Evolutionary conservation across 169 alveolate species (phyloP).

Genomic region (Plasmodium coatneyi): DNA sequence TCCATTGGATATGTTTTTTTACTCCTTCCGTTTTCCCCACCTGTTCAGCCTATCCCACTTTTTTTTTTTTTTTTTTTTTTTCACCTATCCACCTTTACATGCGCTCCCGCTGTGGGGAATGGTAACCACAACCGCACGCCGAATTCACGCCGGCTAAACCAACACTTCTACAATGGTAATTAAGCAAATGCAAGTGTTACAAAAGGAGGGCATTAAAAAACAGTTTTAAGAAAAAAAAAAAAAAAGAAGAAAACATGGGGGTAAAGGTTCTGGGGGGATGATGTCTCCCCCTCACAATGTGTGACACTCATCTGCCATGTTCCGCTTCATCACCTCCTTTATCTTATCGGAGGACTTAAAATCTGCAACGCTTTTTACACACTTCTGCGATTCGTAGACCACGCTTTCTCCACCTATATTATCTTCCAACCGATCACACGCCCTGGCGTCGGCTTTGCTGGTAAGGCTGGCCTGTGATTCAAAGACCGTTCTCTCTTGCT

Average conservation of each 20-base stretch:
- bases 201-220: neutral
- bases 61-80: slow-evolving; percentile 9
- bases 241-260: neutral
- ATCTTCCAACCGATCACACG: slow-evolving; percentile 36
- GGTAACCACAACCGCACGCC: neutral
- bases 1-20: neutral
- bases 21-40: neutral
- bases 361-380: slow-evolving; percentile 28
- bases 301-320: slow-evolving; percentile 68
- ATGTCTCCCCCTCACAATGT: neutral
- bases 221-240: neutral
- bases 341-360: slow-evolving; percentile 49
- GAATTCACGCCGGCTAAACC: neutral
- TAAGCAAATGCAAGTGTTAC: neutral
- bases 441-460: slow-evolving; percentile 37
- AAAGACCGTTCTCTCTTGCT: slow-evolving; percentile 10
- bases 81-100: neutral
- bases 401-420: neutral
- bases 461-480: slow-evolving; percentile 24
- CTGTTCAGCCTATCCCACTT: neutral
- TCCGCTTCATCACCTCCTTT: slow-evolving; percentile 74
- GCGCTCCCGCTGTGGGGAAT: too few species aligned
- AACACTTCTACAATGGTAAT: neutral
- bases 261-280: neutral
- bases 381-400: slow-evolving; percentile 43